Percentiles rank a stretch among this genome's conserved stretches.
These are phyloP conservation scores for Gryganskiella cystojenkinii DNA, from an alignment of 192 early-diverging fungal species.

Conservation along the genomic window DNA sequence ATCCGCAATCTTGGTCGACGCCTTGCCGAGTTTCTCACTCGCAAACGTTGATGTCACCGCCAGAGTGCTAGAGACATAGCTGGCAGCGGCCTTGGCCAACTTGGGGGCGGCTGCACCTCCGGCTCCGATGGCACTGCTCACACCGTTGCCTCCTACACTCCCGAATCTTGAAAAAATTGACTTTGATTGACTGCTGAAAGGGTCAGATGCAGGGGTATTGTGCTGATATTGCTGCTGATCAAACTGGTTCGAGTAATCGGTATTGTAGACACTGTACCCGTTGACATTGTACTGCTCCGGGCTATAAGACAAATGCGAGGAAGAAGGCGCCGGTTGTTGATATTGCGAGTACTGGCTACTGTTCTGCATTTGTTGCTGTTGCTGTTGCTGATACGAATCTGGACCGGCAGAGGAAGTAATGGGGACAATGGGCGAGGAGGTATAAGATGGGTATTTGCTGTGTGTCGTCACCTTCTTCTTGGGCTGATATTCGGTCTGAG, in stretches of 20 bases:
- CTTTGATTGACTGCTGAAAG: constrained; percentile 20
- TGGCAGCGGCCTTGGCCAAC: constrained; percentile 36
- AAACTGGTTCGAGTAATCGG: constrained; percentile 9
- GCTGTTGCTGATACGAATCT: neutral
- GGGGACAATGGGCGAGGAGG: neutral
- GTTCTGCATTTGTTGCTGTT: too few species aligned
- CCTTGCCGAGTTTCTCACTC: constrained; percentile 31
- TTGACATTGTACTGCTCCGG: constrained; percentile 19
- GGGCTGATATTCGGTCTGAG: neutral
- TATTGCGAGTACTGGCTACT: neutral
- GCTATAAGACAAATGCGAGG: constrained; percentile 9
- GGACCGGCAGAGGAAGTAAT: neutral
- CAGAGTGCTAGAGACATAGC: constrained; percentile 41
- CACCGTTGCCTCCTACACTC: neutral
- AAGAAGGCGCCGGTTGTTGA: constrained; percentile 22
- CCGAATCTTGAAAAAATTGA: constrained; percentile 44
- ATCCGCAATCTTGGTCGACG: constrained; percentile 48
- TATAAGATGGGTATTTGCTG: constrained; percentile 12
- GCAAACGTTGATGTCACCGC: constrained; percentile 49
- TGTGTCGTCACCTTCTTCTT: neutral
- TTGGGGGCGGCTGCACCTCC: constrained; percentile 14
- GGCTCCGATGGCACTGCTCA: neutral
- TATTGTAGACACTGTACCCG: constrained; percentile 16
- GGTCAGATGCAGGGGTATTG: neutral
- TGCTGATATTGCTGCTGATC: neutral